Conservation (phyloP, 164 flowering plant genomes). For the grape (Vitis vinifera) region ASM3070453v1 NC_081821.1:16133001-16133500, state of each 20-base stretch:
- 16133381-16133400: slow-evolving; percentile 77
- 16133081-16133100: slow-evolving; percentile 53
- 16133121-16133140: slow-evolving; percentile 92
- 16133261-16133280: slow-evolving; percentile 47
- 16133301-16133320: slow-evolving; percentile 96
- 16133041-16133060: slow-evolving; percentile 50
- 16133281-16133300: slow-evolving; percentile 71
- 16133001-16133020: too few species aligned
- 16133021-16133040: slow-evolving; percentile 45
- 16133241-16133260: slow-evolving; percentile 50
- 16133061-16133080: slow-evolving; percentile 14
- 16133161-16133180: slow-evolving; percentile 54
- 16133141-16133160: slow-evolving; percentile 26
- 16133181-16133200: slow-evolving; percentile 78
- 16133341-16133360: slow-evolving; percentile 88
- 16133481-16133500: slow-evolving; percentile 47
- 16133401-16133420: slow-evolving; percentile 61
- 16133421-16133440: slow-evolving; percentile 21
- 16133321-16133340: slow-evolving; percentile 68
- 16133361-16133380: slow-evolving; percentile 77
- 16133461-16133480: slow-evolving; percentile 82
- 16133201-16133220: slow-evolving; percentile 90
- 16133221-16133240: slow-evolving; percentile 63
- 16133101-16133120: slow-evolving; percentile 76
- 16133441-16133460: slow-evolving; percentile 47